Conservation (phyloP, 108 stramenopile genomes). For the Cyclotella choctawhatcheeana region DNA sequence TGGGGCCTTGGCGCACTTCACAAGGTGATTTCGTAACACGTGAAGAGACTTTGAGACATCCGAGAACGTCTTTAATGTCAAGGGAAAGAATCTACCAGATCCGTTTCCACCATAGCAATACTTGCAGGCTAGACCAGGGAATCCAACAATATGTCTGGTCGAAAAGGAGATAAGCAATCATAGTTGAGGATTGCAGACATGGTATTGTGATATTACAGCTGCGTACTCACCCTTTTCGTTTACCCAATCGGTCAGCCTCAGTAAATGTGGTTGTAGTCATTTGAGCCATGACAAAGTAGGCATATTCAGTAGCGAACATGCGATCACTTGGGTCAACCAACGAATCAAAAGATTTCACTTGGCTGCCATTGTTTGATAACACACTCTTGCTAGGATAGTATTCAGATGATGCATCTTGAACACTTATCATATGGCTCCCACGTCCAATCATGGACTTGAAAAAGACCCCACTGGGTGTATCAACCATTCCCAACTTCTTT, state of each 20-base stretch:
- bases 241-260: slow-evolving; percentile 51
- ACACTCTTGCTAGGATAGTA: not conserved
- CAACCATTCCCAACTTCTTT: slow-evolving; percentile 40
- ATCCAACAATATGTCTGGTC: slow-evolving; percentile 24
- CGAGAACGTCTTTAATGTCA: slow-evolving; percentile 51
- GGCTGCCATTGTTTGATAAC: not conserved
- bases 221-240: slow-evolving; percentile 36
- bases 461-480: slow-evolving; percentile 42
- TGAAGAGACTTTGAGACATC: slow-evolving; percentile 50
- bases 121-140: slow-evolving; percentile 50
- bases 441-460: slow-evolving; percentile 24
- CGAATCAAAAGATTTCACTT: not conserved
- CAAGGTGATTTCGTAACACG: slow-evolving; percentile 45
- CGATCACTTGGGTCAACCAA: slow-evolving; percentile 45
- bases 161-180: not conserved
- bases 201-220: not conserved
- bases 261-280: slow-evolving; percentile 52
- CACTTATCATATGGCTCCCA: not conserved
- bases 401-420: not conserved
- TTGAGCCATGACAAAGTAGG: slow-evolving; percentile 50
- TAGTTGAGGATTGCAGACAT: not conserved
- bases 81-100: slow-evolving; percentile 49
- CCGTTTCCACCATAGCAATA: slow-evolving; percentile 50
- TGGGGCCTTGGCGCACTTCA: slow-evolving; percentile 70
- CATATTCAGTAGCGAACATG: slow-evolving; percentile 47